A percentile compares a stretch with the other conserved stretches of the same genome.
These are phyloP conservation scores for Maudiozyma serrabonitensis DNA, from an alignment of 805 yeast species.

Conservation along the genomic window DNA sequence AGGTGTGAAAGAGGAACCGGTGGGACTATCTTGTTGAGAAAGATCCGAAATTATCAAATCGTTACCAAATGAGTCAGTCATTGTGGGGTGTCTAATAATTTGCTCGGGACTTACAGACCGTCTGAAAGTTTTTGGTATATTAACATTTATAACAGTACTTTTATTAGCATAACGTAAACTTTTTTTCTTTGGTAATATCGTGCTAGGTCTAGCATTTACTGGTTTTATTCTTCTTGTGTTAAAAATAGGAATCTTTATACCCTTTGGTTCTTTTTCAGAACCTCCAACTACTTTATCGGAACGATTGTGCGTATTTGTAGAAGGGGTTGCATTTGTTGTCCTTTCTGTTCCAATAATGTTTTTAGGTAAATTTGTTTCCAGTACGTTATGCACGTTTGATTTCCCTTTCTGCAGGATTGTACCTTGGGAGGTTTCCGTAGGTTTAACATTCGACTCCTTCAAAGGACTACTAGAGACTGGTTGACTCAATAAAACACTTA, in stretches of 20 bases:
- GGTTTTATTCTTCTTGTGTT: background rate
- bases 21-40: background rate
- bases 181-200: background rate
- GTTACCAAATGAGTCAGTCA: background rate
- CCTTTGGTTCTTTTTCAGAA: background rate
- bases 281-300: background rate
- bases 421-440: background rate
- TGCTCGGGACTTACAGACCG: background rate
- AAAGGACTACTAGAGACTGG: background rate
- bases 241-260: background rate
- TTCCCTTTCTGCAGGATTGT: no score
- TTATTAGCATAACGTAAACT: background rate
- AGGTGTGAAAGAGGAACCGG: constrained; percentile 8
- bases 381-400: no score
- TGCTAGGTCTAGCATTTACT: background rate
- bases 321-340: background rate
- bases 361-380: no score
- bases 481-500: no score
- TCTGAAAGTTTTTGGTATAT: background rate
- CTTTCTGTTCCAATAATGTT: background rate
- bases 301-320: no score
- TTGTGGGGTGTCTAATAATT: background rate
- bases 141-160: background rate
- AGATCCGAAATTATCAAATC: background rate
- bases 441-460: background rate